Base-by-base conservation (phyloP, 1,284 basidiomycete genomes). In the Sanghuangporus weigelae region DNA sequence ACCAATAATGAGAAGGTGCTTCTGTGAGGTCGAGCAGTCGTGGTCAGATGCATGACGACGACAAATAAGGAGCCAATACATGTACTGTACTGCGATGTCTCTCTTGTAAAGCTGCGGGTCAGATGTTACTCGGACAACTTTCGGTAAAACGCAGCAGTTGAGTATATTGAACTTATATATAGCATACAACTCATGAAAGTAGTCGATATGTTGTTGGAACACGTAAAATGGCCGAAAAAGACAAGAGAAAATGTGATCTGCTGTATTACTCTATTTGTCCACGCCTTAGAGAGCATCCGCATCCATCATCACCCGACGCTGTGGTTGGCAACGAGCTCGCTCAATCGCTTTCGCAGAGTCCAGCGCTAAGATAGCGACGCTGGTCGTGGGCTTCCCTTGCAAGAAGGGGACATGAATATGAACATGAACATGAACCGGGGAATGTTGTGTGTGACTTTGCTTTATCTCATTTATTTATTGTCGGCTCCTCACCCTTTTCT, bases 361-460 rank as follows among this genome's bases (percentile, higher is more conserved):
- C 50, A 59, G 11, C 48, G 23, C 59, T 21, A 12, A 16, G 11
- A n/a, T 36, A 38, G 26, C 26, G 26, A 31, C 26, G 23, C 16
- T n/a, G n/a, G 21, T 36, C 16, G 31, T 19, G 36, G 46, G 40
- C 59, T 40, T 44, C 14, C 38, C 40, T 38, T 31, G 38, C 10
- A 16, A 2, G 44, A 35, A 8, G 31, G 38, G 59, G n/a, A 26
- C 3, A 21, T 26, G 46, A 19, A 35, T 5, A 3, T 31, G 10
- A 38, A 46, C 1, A 59, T 49, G 53, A 55, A 55, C 53, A 38
- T 55, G 35, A 55, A 55, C 53, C 38, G 26, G 39, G 40, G 50
- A 38, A 62, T 62, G 53, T 53, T 62, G 60, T 62, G 60, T 53
- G 60, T 62, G 53, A 38, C 31, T 35, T 40, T 53, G 40, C 36